Percentiles rank a stretch among this genome's conserved stretches.
Conservation (phyloP, 1,139 yeast species). For the Candida freyschussii region DNA sequence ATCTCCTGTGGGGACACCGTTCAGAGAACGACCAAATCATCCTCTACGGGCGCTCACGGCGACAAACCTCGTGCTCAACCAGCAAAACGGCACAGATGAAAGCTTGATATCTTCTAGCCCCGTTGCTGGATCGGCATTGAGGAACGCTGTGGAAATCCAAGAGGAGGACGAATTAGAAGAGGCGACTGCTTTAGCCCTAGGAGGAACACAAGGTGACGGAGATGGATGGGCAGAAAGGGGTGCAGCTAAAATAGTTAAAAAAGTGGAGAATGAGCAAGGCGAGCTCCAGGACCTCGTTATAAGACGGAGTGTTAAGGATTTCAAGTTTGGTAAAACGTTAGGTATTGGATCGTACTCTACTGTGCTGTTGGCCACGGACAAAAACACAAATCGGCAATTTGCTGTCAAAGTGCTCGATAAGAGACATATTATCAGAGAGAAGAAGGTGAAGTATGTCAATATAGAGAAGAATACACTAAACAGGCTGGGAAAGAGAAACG, state of each 20-base stretch:
- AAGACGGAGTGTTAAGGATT: slow-evolving; percentile 57
- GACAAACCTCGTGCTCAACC: slow-evolving; percentile 21
- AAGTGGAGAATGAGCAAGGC: slow-evolving; percentile 44
- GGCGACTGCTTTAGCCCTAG: background rate
- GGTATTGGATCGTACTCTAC: slow-evolving; percentile 86
- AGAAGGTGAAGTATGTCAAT: slow-evolving; percentile 74
- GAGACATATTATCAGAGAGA: slow-evolving; percentile 70
- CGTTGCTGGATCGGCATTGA: slow-evolving; percentile 6
- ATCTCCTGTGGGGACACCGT: slow-evolving; percentile 23
- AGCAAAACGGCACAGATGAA: slow-evolving; percentile 23
- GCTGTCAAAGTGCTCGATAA: slow-evolving; percentile 75
- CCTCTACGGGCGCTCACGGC: slow-evolving; percentile 25
- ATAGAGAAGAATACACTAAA: slow-evolving; percentile 74
- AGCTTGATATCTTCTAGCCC: slow-evolving; percentile 15
- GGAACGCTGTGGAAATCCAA: slow-evolving; percentile 6
- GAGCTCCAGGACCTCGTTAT: slow-evolving; percentile 41
- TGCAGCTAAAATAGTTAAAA: slow-evolving; percentile 47
- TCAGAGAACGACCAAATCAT: slow-evolving; percentile 21
- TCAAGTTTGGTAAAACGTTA: slow-evolving; percentile 62
- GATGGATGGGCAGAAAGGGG: slow-evolving; percentile 34
- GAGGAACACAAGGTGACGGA: too few species aligned
- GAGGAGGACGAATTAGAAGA: slow-evolving; percentile 1
- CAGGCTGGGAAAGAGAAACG: slow-evolving; percentile 61
- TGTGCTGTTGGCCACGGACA: slow-evolving; percentile 63
- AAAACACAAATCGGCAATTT: slow-evolving; percentile 49